These are phyloP conservation scores for Aplosporella prunicola DNA, from an alignment of 2,329 filamentous ascomycete genomes.

Conservation along the genomic window DNA sequence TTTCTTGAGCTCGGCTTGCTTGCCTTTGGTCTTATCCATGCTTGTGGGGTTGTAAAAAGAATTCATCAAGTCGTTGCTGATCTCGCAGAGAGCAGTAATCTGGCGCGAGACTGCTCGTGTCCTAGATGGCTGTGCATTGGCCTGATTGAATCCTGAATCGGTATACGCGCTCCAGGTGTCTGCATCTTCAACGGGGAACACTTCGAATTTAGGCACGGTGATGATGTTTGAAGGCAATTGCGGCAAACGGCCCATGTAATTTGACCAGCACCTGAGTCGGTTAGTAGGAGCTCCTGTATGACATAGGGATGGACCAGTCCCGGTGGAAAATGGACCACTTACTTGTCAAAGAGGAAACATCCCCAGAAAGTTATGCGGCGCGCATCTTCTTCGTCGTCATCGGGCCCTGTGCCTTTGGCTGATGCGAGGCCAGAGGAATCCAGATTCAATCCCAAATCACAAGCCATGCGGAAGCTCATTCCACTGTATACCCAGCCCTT, in stretches of 20 bases:
- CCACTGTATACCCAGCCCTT: slow-evolving; percentile 98
- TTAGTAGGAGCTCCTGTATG: slow-evolving; percentile 8
- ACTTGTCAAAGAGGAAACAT: slow-evolving; percentile 95
- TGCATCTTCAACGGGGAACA: slow-evolving; percentile 80
- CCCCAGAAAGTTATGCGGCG: slow-evolving; percentile 93
- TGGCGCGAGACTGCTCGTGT: slow-evolving; percentile 76
- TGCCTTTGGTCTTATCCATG: slow-evolving; percentile 54
- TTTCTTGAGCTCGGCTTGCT: slow-evolving; percentile 80
- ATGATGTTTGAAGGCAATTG: slow-evolving; percentile 72
- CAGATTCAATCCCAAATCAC: slow-evolving; percentile 84
- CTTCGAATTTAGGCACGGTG: slow-evolving; percentile 80
- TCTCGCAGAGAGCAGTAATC: slow-evolving; percentile 77
- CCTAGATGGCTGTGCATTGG: slow-evolving; percentile 67
- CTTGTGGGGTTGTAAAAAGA: slow-evolving; percentile 81
- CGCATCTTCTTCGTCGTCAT: slow-evolving; percentile 80
- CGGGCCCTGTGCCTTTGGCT: slow-evolving; percentile 46
- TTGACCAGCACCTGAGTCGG: slow-evolving; percentile 68
- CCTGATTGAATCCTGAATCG: slow-evolving; percentile 66
- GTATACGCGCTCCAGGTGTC: slow-evolving; percentile 83
- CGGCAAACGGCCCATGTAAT: slow-evolving; percentile 85
- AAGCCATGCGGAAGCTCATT: slow-evolving; percentile 97
- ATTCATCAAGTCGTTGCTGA: slow-evolving; percentile 79
- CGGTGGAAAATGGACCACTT: slow-evolving; percentile 18
- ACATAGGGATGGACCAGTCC: not conserved
- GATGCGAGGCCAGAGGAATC: slow-evolving; percentile 59